phyloP scores from a whole-genome alignment of 345 rosid species.

The Cardamine occulta region DNA sequence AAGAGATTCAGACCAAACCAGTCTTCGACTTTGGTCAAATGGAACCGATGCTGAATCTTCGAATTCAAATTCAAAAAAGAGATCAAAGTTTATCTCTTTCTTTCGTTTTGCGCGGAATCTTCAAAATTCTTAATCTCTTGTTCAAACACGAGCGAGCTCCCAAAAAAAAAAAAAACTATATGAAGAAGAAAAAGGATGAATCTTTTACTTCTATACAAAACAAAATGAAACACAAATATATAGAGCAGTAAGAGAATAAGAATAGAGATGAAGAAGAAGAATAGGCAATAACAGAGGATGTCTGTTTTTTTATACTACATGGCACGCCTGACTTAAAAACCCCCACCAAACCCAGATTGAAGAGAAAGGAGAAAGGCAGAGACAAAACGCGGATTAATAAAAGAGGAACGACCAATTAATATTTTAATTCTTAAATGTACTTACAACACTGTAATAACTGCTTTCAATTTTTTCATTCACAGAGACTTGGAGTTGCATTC shows the following conservation, averaged over 20 bases:
- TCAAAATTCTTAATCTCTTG: conserved; percentile 13
- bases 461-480: conserved; percentile 15
- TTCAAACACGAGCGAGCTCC: conserved; percentile 21
- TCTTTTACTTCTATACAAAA: conserved; percentile 23
- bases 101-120: conserved; percentile 23
- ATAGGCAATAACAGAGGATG: conserved; percentile 57
- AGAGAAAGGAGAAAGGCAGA: conserved; percentile 33
- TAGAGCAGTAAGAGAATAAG: conserved; percentile 18
- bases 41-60: neutral
- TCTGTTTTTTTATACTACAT: conserved; percentile 46
- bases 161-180: neutral
- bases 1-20: conserved; percentile 30
- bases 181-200: conserved; percentile 14
- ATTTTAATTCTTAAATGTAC: neutral
- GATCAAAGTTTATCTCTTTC: conserved; percentile 1
- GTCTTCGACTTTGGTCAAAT: conserved; percentile 24
- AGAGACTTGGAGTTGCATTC: conserved; percentile 36
- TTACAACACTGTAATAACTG: conserved; percentile 4
- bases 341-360: conserved; percentile 40
- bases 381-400: conserved; percentile 34
- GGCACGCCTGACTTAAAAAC: conserved; percentile 44
- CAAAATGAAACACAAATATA: neutral
- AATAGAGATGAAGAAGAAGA: conserved; percentile 22
- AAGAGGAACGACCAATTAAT: conserved; percentile 6
- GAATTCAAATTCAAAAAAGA: conserved; percentile 1